phyloP scores from a whole-genome alignment of 1,284 basidiomycete genomes.

The Kwoniella shivajii region DNA sequence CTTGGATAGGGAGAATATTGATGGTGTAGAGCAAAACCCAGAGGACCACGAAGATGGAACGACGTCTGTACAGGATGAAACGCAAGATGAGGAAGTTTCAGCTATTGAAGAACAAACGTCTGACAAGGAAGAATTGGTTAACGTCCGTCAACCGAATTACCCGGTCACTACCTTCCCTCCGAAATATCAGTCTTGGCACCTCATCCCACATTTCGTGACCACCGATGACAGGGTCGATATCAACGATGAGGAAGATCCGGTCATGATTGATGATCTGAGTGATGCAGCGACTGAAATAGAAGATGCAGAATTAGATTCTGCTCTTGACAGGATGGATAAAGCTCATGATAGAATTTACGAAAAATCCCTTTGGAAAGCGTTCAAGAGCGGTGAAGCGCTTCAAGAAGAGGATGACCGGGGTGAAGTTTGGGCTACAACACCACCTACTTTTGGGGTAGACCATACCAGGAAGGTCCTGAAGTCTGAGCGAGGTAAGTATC shows the following conservation, averaged over 20 bases:
- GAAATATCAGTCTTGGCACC: neutral
- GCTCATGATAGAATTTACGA: conserved; percentile 18
- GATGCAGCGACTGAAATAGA: conserved; percentile 7
- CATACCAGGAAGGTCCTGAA: neutral
- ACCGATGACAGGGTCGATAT: neutral
- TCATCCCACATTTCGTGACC: neutral
- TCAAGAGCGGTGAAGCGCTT: neutral
- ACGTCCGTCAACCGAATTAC: neutral
- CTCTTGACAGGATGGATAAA: conserved; percentile 16
- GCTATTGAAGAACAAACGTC: too few species aligned
- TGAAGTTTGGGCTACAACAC: conserved; percentile 7
- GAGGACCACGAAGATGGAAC: neutral
- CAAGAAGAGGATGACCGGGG: neutral
- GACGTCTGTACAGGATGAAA: too few species aligned
- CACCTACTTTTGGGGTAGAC: neutral
- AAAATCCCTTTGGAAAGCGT: conserved; percentile 3
- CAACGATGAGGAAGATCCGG: neutral
- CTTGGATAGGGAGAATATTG: neutral
- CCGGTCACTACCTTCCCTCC: neutral
- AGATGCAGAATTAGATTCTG: conserved; percentile 12
- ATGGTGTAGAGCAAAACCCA: neutral
- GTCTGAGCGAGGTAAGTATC: conserved; percentile 10
- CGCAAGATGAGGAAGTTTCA: too few species aligned
- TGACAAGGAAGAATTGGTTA: neutral
- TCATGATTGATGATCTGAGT: neutral